A percentile compares a stretch with the other conserved stretches of the same genome.
phyloP scores from a whole-genome alignment of 495 filamentous ascomycete genomes.

The Podospora australis region DNA sequence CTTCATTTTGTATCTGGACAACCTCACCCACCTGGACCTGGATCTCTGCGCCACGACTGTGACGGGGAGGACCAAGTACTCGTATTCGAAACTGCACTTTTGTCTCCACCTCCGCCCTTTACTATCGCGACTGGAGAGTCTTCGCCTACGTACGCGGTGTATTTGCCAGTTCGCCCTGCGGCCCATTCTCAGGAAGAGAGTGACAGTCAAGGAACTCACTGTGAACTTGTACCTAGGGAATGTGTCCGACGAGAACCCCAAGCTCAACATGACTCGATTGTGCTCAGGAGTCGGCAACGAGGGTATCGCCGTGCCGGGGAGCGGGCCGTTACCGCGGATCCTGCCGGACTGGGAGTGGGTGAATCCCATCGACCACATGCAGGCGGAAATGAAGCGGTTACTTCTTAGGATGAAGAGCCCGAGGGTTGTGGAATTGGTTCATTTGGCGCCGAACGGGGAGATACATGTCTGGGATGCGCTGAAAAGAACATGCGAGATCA shows the following conservation, averaged over 20 bases:
- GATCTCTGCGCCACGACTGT: constrained; percentile 15
- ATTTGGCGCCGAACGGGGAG: constrained; percentile 12
- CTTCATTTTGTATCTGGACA: not conserved
- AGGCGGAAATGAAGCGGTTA: constrained; percentile 4
- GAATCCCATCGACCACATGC: constrained; percentile 9
- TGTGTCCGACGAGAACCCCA: constrained; percentile 17
- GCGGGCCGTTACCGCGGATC: not conserved
- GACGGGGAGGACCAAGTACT: not conserved
- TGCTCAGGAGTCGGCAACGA: not conserved
- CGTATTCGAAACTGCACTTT: constrained; percentile 4
- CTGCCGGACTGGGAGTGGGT: constrained; percentile 5
- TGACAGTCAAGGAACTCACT: constrained; percentile 8
- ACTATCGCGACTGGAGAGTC: constrained; percentile 2
- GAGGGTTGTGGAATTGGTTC: constrained; percentile 11
- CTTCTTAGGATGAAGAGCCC: constrained; percentile 7
- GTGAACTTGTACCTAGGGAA: constrained; percentile 13
- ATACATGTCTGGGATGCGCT: constrained; percentile 16
- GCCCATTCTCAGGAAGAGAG: not conserved
- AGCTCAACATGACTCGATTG: constrained; percentile 13
- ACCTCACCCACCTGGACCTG: constrained; percentile 16
- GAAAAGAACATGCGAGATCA: constrained; percentile 8
- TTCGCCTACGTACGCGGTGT: constrained; percentile 8
- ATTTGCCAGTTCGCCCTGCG: constrained; percentile 11
- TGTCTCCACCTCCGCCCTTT: constrained; percentile 10
- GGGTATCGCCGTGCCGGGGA: too few relatives aligned